Evolutionary conservation across 2,329 filamentous ascomycete species (phyloP).

Genomic region (Aspergillus oerlinghausenensis): DNA sequence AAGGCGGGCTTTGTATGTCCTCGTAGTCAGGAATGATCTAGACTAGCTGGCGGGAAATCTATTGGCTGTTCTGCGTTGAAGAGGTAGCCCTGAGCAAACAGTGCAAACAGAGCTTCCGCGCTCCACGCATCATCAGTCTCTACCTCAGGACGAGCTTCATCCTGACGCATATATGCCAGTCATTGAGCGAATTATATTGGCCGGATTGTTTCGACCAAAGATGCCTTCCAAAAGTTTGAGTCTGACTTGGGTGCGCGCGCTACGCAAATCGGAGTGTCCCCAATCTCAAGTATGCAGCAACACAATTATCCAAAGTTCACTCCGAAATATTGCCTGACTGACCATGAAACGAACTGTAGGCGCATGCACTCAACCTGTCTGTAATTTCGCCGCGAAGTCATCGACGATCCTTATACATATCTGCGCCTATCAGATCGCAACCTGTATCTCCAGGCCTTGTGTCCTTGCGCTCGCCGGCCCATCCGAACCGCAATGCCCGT

Average conservation of each 20-base stretch:
- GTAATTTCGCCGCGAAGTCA: conserved; percentile 1
- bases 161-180: not conserved
- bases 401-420: conserved; percentile 1
- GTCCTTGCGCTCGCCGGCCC: not conserved
- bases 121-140: not conserved
- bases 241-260: conserved; percentile 15
- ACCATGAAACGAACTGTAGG: conserved; percentile 8
- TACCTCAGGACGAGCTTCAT: conserved; percentile 4
- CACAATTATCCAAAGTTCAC: not conserved
- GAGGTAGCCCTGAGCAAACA: conserved; percentile 19
- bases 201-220: not conserved
- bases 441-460: not conserved
- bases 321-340: not conserved
- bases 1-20: not conserved
- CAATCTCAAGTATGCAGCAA: conserved; percentile 15
- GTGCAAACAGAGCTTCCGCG: conserved; percentile 22
- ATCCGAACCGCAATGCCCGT: not conserved
- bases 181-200: not conserved
- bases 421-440: not conserved
- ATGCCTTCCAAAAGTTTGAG: conserved; percentile 22
- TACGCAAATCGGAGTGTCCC: conserved; percentile 11
- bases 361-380: conserved; percentile 11
- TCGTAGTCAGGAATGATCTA: not conserved
- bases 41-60: not conserved
- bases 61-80: not conserved